Evolutionary conservation across 2,329 filamentous ascomycete species (phyloP).

Genomic region (Stagonosporopsis tanaceti): DNA sequence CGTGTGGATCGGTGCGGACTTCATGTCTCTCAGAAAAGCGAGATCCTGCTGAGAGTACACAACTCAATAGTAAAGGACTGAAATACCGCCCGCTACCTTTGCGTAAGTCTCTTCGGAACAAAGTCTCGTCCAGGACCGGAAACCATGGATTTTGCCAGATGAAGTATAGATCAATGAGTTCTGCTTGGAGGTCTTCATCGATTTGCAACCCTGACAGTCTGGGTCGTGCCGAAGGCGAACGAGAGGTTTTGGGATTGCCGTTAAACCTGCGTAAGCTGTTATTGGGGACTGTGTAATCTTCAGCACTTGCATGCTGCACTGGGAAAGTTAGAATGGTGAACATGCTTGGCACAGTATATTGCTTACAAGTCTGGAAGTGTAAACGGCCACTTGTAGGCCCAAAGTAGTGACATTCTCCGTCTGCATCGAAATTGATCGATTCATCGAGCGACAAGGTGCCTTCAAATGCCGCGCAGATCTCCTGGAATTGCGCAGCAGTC

Average conservation of each 20-base stretch:
- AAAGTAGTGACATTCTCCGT: constrained; percentile 49
- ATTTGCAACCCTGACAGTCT: not conserved
- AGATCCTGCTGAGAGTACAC: constrained; percentile 4
- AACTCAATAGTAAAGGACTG: not conserved
- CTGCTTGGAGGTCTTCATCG: constrained; percentile 33
- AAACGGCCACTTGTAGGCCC: constrained; percentile 50
- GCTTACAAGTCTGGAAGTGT: constrained; percentile 33
- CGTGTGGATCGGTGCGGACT: not conserved
- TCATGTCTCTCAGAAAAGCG: constrained; percentile 1
- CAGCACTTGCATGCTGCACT: not conserved
- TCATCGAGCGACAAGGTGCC: constrained; percentile 49
- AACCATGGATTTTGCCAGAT: constrained; percentile 50
- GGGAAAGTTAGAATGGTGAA: not conserved
- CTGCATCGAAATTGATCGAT: constrained; percentile 47
- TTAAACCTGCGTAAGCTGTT: not conserved
- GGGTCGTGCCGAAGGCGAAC: not conserved
- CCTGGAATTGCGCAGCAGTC: constrained; percentile 8
- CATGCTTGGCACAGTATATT: not conserved
- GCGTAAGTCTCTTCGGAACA: constrained; percentile 44
- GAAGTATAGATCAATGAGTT: constrained; percentile 49
- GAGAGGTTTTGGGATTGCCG: not conserved
- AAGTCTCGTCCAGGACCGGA: constrained; percentile 47
- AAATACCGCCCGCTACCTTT: constrained; percentile 1
- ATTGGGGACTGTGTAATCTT: not conserved
- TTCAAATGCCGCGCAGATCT: constrained; percentile 26